phyloP scores from a whole-genome alignment of 441 rosid species.

The Codiaeum variegatum region DNA sequence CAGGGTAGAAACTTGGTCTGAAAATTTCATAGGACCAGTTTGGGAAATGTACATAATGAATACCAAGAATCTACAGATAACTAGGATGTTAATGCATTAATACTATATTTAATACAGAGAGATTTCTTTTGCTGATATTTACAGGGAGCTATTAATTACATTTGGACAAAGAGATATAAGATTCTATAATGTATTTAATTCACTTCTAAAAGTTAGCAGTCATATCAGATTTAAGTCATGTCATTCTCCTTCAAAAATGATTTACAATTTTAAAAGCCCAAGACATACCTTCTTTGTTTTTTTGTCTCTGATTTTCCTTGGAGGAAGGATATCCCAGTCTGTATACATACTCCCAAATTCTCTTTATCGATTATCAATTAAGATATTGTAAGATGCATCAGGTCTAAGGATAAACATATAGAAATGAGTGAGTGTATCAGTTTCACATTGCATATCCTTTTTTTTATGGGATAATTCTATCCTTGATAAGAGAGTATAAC shows the following conservation, averaged over 20 bases:
- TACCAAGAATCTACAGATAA: neutral
- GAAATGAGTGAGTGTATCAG: constrained; percentile 82
- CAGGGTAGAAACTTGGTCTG: neutral
- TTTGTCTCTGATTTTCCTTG: constrained; percentile 56
- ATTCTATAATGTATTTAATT: neutral
- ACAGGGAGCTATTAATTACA: neutral
- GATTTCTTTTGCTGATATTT: neutral
- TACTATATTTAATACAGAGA: neutral
- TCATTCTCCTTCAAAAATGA: neutral
- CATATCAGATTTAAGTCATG: neutral
- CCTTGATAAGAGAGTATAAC: constrained; percentile 82
- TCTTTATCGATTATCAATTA: constrained; percentile 76
- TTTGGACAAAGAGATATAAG: neutral
- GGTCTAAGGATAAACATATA: constrained; percentile 89
- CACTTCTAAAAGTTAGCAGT: neutral
- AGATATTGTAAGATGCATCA: constrained; percentile 70
- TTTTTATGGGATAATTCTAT: constrained; percentile 79
- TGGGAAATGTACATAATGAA: neutral
- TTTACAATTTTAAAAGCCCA: constrained; percentile 3
- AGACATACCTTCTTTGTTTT: constrained; percentile 66
- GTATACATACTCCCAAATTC: constrained; percentile 83
- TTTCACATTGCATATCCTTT: constrained; percentile 82
- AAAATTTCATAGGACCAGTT: neutral
- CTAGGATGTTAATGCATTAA: neutral
- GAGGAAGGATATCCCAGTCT: constrained; percentile 95